phyloP scores from a whole-genome alignment of 768 basidiomycete species.

The Coprinellus aureogranulatus region DNA sequence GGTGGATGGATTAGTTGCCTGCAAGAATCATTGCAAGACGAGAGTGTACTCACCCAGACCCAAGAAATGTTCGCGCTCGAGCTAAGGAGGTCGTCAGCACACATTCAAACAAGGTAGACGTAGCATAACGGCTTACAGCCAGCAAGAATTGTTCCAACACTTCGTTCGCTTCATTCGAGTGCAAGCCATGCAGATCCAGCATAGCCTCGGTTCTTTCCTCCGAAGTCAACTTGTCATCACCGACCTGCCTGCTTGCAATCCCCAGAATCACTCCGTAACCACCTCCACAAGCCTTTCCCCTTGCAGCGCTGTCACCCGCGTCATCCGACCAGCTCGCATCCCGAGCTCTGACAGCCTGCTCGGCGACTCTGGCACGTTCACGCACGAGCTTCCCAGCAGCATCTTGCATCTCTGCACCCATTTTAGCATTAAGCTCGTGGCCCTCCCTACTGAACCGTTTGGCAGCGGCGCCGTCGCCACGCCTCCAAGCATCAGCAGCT shows the following conservation, averaged over 20 bases:
- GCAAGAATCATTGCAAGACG: no score
- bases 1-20: no score
- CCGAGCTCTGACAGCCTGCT: conserved; percentile 69
- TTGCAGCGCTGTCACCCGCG: conserved; percentile 66
- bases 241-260: conserved; percentile 61
- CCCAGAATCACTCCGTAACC: conserved; percentile 87
- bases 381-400: conserved; percentile 84
- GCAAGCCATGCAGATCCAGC: conserved; percentile 90
- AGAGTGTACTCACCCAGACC: conserved; percentile 63
- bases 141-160: conserved; percentile 87
- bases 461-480: conserved; percentile 93
- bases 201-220: conserved; percentile 89
- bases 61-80: conserved; percentile 85
- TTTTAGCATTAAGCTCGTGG: conserved; percentile 88
- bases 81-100: conserved; percentile 35
- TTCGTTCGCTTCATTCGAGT: conserved; percentile 90
- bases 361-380: conserved; percentile 73
- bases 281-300: conserved; percentile 75
- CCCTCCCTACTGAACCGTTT: conserved; percentile 94
- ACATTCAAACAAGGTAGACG: conserved; percentile 3
- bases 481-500: conserved; percentile 93
- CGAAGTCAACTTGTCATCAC: conserved; percentile 56
- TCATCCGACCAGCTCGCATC: conserved; percentile 83
- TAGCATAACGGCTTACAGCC: conserved; percentile 58
- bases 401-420: conserved; percentile 79